phyloP scores from a whole-genome alignment of 2,329 filamentous ascomycete species.

The Pseudodiploospora longispora region DNA sequence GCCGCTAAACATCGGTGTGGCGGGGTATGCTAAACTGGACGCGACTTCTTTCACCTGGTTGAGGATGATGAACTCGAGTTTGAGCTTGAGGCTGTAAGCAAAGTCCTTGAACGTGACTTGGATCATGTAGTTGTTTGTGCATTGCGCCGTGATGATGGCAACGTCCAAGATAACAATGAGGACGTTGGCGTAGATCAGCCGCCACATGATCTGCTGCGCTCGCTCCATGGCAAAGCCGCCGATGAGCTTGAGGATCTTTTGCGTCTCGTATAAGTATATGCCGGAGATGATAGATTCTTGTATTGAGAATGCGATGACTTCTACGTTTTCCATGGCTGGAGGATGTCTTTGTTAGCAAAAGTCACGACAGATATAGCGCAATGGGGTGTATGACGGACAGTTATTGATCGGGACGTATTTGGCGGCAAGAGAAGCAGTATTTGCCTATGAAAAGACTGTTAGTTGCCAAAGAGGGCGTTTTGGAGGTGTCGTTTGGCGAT shows the following conservation, averaged over 20 bases:
- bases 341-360: neutral
- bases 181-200: slow-evolving; percentile 33
- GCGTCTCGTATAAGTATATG: slow-evolving; percentile 32
- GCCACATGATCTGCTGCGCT: slow-evolving; percentile 9
- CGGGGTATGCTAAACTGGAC: no score
- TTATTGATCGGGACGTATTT: neutral
- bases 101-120: slow-evolving; percentile 22
- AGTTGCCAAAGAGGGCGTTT: no score
- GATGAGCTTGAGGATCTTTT: slow-evolving; percentile 12
- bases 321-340: slow-evolving; percentile 31
- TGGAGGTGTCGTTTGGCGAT: no score
- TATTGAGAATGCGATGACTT: slow-evolving; percentile 45
- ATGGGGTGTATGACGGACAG: no score
- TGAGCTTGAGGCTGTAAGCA: slow-evolving; percentile 24
- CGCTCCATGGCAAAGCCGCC: slow-evolving; percentile 31
- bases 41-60: slow-evolving; percentile 7
- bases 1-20: no score
- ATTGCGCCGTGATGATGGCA: slow-evolving; percentile 21
- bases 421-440: slow-evolving; percentile 27
- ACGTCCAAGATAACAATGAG: slow-evolving; percentile 32
- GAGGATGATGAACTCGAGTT: slow-evolving; percentile 23
- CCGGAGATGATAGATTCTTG: slow-evolving; percentile 44
- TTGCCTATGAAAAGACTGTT: slow-evolving; percentile 18
- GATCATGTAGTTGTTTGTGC: slow-evolving; percentile 16
- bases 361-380: neutral